Conservation (phyloP, 139 green algal species). For the Chlorella sp. region DNA sequence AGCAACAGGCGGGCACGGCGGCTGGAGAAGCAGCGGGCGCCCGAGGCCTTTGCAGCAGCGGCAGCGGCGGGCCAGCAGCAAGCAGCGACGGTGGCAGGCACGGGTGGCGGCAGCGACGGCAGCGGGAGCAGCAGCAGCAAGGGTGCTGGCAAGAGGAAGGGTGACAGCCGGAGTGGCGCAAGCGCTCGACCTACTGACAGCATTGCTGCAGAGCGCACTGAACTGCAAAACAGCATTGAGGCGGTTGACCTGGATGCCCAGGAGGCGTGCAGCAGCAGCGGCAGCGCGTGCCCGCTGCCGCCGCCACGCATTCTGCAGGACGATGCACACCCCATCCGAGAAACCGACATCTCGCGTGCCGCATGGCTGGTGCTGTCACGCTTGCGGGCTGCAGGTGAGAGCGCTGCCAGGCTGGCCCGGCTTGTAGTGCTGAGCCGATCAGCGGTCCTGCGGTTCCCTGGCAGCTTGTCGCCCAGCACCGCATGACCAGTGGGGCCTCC, state of each 20-base stretch:
- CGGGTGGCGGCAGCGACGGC: neutral
- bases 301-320: slow-evolving; percentile 39
- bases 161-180: neutral
- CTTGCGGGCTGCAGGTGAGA: slow-evolving; percentile 37
- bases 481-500: too few species aligned
- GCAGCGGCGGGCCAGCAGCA: too few species aligned
- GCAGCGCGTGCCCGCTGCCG: neutral
- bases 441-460: too few species aligned
- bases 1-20: too few species aligned
- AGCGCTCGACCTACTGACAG: neutral
- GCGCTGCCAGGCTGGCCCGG: neutral
- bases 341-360: slow-evolving; percentile 7
- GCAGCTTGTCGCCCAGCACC: too few species aligned
- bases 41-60: too few species aligned
- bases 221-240: neutral
- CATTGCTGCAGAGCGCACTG: neutral
- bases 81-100: too few species aligned
- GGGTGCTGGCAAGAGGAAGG: neutral
- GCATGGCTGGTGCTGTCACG: slow-evolving; percentile 49
- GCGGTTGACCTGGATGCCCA: neutral
- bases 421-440: too few species aligned
- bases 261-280: neutral
- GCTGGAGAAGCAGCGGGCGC: too few species aligned
- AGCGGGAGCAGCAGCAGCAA: neutral
- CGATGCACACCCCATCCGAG: slow-evolving; percentile 41